Base-by-base conservation (phyloP, 2,329 filamentous ascomycete genomes). In the Fusarium sp. region DNA sequence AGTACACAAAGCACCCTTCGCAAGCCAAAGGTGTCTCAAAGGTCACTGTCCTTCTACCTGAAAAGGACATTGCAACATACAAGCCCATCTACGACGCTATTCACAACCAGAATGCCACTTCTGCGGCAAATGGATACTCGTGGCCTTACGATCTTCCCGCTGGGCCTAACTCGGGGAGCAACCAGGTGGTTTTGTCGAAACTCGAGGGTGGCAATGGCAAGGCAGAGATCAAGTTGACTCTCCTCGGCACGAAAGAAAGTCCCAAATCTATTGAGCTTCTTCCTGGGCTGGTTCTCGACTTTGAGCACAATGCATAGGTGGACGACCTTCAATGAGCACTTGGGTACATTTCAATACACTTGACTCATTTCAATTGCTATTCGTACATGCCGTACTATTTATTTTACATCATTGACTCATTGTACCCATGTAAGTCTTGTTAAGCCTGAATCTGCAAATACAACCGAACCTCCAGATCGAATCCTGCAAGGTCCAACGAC, bases 21-120 rank as follows among this genome's bases (percentile, higher is more conserved):
- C 84, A 83, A 0, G 86, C 82, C 0, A 70, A 82, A 15, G 89
- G 89, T 1, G 80, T 90, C 15, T 81, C 81, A 1, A 75, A 78
- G 5, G 74, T 90, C 6, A 74, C 77, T 3, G 63, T 87, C 2
- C 68, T 78, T 1, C 75, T 83, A 2, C 66, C 73, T 1, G 58
- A 70, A 31, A 67, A 71, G 7, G 62, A 76, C 1, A 13, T 73
- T 1, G 6, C 63, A 8, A 53, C 48, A 0, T 71, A 77, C 1
- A 64, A 63, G 14, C 58, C 53, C 1, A 69, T 77, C 6, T 78
- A 79, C 43, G 72, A 73, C 2, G 77, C 75, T 1, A 75, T 80
- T 33, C 75, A 78, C 34, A 55, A 56, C 26, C 15, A 54, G 17
- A 50, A 22, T 3, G 57, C 53, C 1, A 5, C 31, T 6, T 46